Evolutionary conservation across 2,329 filamentous ascomycete species (phyloP).

Genomic region (Cordyceps tenuipes): DNA sequence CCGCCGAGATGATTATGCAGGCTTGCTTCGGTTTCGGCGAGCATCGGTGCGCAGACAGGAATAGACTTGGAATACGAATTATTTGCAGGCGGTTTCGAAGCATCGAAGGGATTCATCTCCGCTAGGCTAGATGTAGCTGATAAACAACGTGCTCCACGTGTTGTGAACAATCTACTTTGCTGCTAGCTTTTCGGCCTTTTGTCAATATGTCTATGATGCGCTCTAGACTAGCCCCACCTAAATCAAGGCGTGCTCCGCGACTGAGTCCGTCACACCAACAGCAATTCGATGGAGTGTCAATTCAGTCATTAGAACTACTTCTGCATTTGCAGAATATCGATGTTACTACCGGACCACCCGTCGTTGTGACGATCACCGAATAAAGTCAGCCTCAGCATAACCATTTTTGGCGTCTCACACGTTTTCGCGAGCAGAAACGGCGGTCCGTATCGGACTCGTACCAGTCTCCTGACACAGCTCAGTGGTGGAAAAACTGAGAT

Average conservation of each 20-base stretch:
- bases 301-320: constrained; percentile 8
- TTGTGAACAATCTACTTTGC: too few species aligned
- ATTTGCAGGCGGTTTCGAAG: neutral
- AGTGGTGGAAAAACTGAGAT: neutral
- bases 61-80: neutral
- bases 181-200: too few species aligned
- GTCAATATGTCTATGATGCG: too few species aligned
- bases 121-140: neutral
- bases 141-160: neutral
- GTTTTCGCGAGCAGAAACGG: neutral
- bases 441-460: neutral
- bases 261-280: neutral
- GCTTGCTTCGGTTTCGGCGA: constrained; percentile 31
- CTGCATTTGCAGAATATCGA: constrained; percentile 5
- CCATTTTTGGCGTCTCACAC: neutral
- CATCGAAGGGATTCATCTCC: neutral
- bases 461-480: neutral
- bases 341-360: neutral
- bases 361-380: neutral
- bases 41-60: constrained; percentile 36
- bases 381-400: neutral
- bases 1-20: constrained; percentile 24
- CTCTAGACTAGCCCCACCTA: neutral
- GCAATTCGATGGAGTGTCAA: neutral
- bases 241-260: neutral